phyloP scores from a whole-genome alignment of 2,329 filamentous ascomycete genomes.

The Calonectria fujianensis region DNA sequence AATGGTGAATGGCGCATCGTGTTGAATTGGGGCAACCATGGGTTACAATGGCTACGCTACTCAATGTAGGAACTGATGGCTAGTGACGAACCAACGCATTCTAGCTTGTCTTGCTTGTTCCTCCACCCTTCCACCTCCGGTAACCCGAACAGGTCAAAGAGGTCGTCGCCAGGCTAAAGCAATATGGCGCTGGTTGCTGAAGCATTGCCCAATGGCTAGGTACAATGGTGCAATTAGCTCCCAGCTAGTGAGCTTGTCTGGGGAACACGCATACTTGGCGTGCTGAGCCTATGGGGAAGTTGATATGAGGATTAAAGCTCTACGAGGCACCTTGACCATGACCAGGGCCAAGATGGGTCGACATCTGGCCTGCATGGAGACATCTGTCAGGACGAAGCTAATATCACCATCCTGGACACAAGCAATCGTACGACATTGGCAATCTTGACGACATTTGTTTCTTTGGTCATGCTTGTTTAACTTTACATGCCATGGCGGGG shows the following conservation, averaged over 20 bases:
- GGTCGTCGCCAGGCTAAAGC: slow-evolving; percentile 32
- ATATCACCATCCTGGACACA: slow-evolving; percentile 14
- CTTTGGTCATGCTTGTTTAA: slow-evolving; percentile 33
- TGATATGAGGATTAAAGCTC: neutral
- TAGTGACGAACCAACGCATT: slow-evolving; percentile 21
- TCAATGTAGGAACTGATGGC: slow-evolving; percentile 12
- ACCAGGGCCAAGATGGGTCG: slow-evolving; percentile 29
- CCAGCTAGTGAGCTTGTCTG: slow-evolving; percentile 13
- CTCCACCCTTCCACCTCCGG: neutral
- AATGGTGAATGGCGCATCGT: neutral
- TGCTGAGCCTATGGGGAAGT: slow-evolving; percentile 21
- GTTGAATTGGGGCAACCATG: neutral
- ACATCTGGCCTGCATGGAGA: slow-evolving; percentile 27
- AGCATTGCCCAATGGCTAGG: slow-evolving; percentile 41
- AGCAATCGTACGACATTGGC: slow-evolving; percentile 48
- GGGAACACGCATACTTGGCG: slow-evolving; percentile 16
- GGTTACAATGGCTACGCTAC: slow-evolving; percentile 22
- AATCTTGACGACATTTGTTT: slow-evolving; percentile 39
- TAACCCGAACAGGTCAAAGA: slow-evolving; percentile 8
- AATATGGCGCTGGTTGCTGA: slow-evolving; percentile 9
- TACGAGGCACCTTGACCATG: slow-evolving; percentile 9
- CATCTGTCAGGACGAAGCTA: slow-evolving; percentile 25
- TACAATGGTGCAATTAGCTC: slow-evolving; percentile 45
- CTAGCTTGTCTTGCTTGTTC: slow-evolving; percentile 1
- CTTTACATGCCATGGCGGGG: slow-evolving; percentile 12